A percentile compares a stretch with the other conserved stretches of the same genome.
These are phyloP conservation scores for Pseudogymnoascus destructans DNA, from an alignment of 2,329 filamentous ascomycete species.

Conservation along the genomic window DNA sequence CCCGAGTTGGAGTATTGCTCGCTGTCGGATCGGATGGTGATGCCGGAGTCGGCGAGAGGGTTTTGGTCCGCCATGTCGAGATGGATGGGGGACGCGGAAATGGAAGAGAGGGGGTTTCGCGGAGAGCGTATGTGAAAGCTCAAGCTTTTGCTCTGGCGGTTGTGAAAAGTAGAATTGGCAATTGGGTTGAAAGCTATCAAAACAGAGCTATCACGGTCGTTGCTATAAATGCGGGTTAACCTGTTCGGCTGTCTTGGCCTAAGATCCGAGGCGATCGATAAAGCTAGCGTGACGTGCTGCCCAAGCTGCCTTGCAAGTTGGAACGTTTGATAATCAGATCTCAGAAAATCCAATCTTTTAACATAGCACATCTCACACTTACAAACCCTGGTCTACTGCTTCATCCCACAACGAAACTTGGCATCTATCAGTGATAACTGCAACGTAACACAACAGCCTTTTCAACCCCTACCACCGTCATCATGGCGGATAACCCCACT, in stretches of 20 bases:
- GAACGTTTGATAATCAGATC: conserved; percentile 3
- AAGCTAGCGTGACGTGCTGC: conserved; percentile 28
- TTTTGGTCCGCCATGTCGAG: conserved; percentile 41
- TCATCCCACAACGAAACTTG: neutral
- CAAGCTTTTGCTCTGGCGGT: neutral
- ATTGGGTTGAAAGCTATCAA: neutral
- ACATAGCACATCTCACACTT: neutral
- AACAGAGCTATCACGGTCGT: neutral
- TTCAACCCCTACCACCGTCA: conserved; percentile 24
- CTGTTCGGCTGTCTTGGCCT: neutral
- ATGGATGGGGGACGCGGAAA: conserved; percentile 9
- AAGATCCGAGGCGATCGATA: conserved; percentile 24
- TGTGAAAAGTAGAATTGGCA: neutral
- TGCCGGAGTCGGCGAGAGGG: conserved; percentile 52
- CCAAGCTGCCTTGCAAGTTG: conserved; percentile 6
- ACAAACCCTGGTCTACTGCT: conserved; percentile 10
- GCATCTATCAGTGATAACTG: conserved; percentile 11
- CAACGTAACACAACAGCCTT: conserved; percentile 24
- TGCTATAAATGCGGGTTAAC: neutral
- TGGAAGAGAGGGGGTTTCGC: neutral
- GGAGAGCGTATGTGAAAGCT: neutral
- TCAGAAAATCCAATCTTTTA: neutral
- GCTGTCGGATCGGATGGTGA: conserved; percentile 72
- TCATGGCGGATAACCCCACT: conserved; percentile 26
- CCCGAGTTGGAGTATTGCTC: conserved; percentile 65